Evolutionary conservation across 2,329 filamentous ascomycete genomes (phyloP).

Genomic region (Dactylellina leptospora): DNA sequence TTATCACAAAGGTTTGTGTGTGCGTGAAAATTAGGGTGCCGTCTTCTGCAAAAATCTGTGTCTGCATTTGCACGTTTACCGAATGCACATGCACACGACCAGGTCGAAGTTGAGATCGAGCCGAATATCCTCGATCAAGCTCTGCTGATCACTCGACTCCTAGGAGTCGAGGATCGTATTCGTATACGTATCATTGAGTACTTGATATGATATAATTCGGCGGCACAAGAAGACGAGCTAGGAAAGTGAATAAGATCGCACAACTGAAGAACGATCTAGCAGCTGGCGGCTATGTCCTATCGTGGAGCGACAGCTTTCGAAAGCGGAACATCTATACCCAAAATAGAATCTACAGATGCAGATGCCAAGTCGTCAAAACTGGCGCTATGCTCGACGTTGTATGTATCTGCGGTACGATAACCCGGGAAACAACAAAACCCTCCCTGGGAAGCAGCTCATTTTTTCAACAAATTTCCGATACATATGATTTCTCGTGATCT

Average conservation of each 20-base stretch:
- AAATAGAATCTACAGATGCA: conserved; percentile 14
- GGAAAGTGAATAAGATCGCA: neutral
- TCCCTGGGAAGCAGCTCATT: neutral
- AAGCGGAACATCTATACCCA: neutral
- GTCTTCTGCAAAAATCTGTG: neutral
- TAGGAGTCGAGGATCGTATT: neutral
- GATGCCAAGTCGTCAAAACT: neutral
- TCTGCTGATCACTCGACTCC: neutral
- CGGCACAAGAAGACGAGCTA: neutral
- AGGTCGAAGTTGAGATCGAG: neutral
- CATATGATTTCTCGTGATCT: neutral
- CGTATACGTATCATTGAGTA: neutral
- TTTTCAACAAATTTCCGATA: neutral
- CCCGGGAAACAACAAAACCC: neutral
- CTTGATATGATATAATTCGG: neutral
- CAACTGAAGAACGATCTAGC: neutral
- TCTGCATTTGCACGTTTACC: neutral
- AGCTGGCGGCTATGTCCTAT: neutral
- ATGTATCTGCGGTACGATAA: neutral
- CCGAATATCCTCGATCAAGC: neutral
- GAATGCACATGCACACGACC: no score
- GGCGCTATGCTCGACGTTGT: neutral
- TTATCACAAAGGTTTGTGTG: no score
- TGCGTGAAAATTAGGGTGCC: neutral
- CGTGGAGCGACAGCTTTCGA: neutral